These are phyloP conservation scores for Lipomyces lipofer DNA, from an alignment of 805 yeast species.

Conservation along the genomic window DNA sequence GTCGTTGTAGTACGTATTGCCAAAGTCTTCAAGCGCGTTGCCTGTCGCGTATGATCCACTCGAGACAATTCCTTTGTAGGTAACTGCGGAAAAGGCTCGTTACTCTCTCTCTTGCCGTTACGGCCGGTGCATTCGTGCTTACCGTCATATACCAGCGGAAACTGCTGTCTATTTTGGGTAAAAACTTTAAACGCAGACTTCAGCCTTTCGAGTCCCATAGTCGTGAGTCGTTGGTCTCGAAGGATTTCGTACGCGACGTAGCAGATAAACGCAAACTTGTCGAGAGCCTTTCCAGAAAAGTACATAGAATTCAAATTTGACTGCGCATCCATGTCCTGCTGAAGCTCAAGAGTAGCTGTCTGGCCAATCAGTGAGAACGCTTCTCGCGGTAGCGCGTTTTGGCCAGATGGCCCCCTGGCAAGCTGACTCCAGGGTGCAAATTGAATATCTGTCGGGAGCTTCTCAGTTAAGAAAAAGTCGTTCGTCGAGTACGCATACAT, in stretches of 20 bases:
- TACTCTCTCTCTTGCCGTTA: background rate
- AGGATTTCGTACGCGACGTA: conserved; percentile 70
- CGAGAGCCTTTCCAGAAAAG: conserved; percentile 82
- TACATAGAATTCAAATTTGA: conserved; percentile 85
- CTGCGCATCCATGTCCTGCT: conserved; percentile 56
- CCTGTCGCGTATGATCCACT: conserved; percentile 33
- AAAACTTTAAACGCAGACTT: conserved; percentile 70
- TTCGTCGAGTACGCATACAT: conserved; percentile 42
- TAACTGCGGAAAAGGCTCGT: background rate
- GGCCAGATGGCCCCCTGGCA: conserved; percentile 39
- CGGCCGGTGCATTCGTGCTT: background rate
- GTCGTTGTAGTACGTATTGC: conserved; percentile 76
- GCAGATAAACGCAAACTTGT: conserved; percentile 85
- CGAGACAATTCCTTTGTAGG: conserved; percentile 61
- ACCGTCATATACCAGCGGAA: conserved; percentile 73
- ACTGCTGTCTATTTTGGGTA: conserved; percentile 63
- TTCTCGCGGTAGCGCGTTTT: conserved; percentile 36
- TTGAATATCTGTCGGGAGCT: conserved; percentile 47
- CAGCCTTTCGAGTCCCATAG: conserved; percentile 54
- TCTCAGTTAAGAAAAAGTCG: conserved; percentile 41
- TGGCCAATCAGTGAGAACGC: conserved; percentile 46
- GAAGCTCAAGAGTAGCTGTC: conserved; percentile 54
- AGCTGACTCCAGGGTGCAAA: conserved; percentile 64
- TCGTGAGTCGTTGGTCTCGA: conserved; percentile 54
- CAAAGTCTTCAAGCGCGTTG: conserved; percentile 63